Evolutionary conservation across 2,329 filamentous ascomycete genomes (phyloP).

Genomic region (Thielaviopsis populi): DNA sequence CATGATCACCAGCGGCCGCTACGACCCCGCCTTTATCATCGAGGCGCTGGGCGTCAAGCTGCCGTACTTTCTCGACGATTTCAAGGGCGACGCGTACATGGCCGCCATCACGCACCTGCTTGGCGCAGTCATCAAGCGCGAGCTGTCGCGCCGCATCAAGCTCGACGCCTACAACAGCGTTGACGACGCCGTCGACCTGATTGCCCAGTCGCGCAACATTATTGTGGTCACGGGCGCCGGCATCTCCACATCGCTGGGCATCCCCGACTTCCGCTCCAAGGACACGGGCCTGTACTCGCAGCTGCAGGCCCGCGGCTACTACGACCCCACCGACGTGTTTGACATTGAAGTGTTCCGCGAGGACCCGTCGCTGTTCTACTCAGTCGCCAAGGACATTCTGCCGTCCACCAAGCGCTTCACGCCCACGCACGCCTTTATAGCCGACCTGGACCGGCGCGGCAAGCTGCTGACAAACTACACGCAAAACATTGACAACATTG

Average conservation of each 20-base stretch:
- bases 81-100: conserved; percentile 6
- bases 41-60: conserved; percentile 11
- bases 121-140: conserved; percentile 61
- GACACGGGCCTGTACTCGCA: conserved; percentile 83
- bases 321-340: conserved; percentile 88
- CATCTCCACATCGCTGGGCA: conserved; percentile 91
- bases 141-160: conserved; percentile 69
- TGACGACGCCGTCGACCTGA: conserved; percentile 68
- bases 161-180: conserved; percentile 67
- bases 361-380: conserved; percentile 82
- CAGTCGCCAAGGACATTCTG: conserved; percentile 77
- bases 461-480: conserved; percentile 96
- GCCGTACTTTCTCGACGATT: conserved; percentile 6
- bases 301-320: conserved; percentile 59
- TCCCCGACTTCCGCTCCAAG: conserved; percentile 92
- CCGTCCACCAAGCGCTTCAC: conserved; percentile 68
- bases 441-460: conserved; percentile 68
- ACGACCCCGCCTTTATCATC: conserved; percentile 3
- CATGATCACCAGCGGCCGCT: conserved; percentile 3
- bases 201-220: conserved; percentile 65
- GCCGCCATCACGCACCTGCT: conserved; percentile 34
- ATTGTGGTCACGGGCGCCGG: conserved; percentile 90
- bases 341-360: conserved; percentile 76
- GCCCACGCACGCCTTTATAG: conserved; percentile 88
- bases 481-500: conserved; percentile 96